phyloP scores from a whole-genome alignment of 768 basidiomycete genomes.

The Daedaleopsis sinensis region DNA sequence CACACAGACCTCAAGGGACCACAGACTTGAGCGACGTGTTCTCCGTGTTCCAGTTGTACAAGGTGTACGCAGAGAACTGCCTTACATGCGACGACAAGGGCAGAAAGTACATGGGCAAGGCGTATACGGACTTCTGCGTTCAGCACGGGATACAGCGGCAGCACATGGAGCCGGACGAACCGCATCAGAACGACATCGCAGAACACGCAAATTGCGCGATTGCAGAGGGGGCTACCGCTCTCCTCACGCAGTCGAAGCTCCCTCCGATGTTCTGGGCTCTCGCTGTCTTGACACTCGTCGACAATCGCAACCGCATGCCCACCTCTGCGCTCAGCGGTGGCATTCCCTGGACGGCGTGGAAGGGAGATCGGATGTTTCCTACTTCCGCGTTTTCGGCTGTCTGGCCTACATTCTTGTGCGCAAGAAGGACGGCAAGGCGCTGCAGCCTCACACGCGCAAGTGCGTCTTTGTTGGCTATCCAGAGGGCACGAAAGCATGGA shows the following conservation, averaged over 20 bases:
- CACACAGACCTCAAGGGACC: constrained; percentile 4
- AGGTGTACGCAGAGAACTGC: neutral
- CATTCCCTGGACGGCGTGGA: neutral
- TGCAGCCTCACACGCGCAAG: constrained; percentile 31
- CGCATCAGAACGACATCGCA: constrained; percentile 25
- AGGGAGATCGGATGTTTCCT: constrained; percentile 26
- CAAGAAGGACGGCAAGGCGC: constrained; percentile 35
- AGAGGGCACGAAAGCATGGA: constrained; percentile 1
- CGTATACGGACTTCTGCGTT: constrained; percentile 17
- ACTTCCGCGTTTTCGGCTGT: constrained; percentile 43
- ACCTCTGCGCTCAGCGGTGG: neutral
- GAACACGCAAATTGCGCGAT: constrained; percentile 18
- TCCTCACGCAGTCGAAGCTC: constrained; percentile 9
- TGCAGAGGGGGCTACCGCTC: constrained; percentile 1
- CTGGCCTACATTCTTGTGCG: constrained; percentile 41
- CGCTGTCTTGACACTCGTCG: constrained; percentile 1
- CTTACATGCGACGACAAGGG: too few relatives aligned
- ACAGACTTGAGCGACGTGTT: constrained; percentile 8
- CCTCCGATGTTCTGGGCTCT: constrained; percentile 4
- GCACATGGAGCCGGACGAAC: constrained; percentile 19
- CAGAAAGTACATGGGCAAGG: constrained; percentile 16
- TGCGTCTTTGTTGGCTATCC: constrained; percentile 34
- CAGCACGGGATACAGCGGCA: constrained; percentile 22
- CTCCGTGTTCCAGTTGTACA: constrained; percentile 24
- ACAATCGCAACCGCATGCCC: constrained; percentile 7